Percentiles rank a stretch among this genome's conserved stretches.
These are phyloP conservation scores for Fusarium sulawesiense DNA, from an alignment of 2,329 filamentous ascomycete species.

Conservation along the genomic window DNA sequence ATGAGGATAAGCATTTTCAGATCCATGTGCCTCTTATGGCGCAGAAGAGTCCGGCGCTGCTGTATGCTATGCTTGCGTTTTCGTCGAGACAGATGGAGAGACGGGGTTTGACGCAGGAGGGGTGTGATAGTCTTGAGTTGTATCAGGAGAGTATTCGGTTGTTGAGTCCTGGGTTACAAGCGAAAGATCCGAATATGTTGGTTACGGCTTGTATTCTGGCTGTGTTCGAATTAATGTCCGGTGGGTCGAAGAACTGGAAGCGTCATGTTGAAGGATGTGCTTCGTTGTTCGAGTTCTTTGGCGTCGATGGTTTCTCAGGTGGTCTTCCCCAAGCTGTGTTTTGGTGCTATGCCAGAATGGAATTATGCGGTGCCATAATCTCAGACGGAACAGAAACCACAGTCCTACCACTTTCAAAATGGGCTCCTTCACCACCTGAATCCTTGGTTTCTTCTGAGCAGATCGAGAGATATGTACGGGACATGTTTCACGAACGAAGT, in stretches of 20 bases:
- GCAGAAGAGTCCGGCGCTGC: constrained; percentile 56
- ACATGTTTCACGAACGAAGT: constrained; percentile 46
- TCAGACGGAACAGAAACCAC: constrained; percentile 61
- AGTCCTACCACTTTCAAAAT: constrained; percentile 61
- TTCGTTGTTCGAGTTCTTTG: constrained; percentile 61
- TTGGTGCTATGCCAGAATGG: constrained; percentile 70
- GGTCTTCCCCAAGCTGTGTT: constrained; percentile 64
- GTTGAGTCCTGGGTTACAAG: constrained; percentile 56
- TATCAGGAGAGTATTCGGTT: constrained; percentile 64
- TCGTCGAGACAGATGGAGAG: constrained; percentile 65
- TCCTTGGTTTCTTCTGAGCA: constrained; percentile 12
- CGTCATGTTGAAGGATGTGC: constrained; percentile 68
- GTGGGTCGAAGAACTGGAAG: constrained; percentile 62
- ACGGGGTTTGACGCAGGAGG: constrained; percentile 58
- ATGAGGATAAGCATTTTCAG: constrained; percentile 63
- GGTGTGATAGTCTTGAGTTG: constrained; percentile 62
- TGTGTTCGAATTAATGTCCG: constrained; percentile 62
- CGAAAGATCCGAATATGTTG: constrained; percentile 58
- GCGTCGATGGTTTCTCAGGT: constrained; percentile 59
- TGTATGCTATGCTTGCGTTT: constrained; percentile 64
- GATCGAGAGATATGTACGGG: constrained; percentile 28
- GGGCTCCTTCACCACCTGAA: constrained; percentile 51
- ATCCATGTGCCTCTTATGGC: constrained; percentile 63
- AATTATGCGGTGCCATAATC: constrained; percentile 65
- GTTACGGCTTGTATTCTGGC: constrained; percentile 61